Percentiles rank a stretch among this genome's conserved stretches.
Conservation (phyloP, 2,329 filamentous ascomycete genomes). For the Gyromitra esculenta region DNA sequence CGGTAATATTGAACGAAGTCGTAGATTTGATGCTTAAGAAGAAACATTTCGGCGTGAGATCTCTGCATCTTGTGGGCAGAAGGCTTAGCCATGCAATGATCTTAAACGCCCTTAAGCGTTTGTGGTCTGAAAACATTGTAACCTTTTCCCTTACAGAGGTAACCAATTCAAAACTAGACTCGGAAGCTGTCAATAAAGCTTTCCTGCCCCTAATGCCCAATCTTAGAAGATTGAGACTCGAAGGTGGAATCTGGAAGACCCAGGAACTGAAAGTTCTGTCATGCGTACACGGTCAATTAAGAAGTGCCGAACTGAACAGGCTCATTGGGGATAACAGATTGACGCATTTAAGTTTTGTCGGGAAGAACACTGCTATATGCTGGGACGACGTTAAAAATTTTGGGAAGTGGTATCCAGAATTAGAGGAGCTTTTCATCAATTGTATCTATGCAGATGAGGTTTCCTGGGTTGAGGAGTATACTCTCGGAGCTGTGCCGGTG, state of each 20-base stretch:
- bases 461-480: slow-evolving; percentile 42
- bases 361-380: slow-evolving; percentile 40
- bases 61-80: slow-evolving; percentile 46
- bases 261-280: slow-evolving; percentile 35
- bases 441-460: slow-evolving; percentile 38
- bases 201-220: slow-evolving; percentile 45
- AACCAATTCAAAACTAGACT: slow-evolving; percentile 39
- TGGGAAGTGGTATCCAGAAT: slow-evolving; percentile 49
- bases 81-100: slow-evolving; percentile 40
- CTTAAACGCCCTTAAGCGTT: slow-evolving; percentile 37
- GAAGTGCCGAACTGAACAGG: slow-evolving; percentile 28
- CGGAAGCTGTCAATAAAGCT: slow-evolving; percentile 27
- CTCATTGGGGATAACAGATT: slow-evolving; percentile 49
- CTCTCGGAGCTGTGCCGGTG: slow-evolving; percentile 21
- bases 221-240: slow-evolving; percentile 38
- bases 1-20: slow-evolving; percentile 13
- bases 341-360: slow-evolving; percentile 48
- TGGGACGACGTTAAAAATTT: slow-evolving; percentile 47
- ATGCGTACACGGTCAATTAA: slow-evolving; percentile 40
- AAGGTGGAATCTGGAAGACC: slow-evolving; percentile 32
- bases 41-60: slow-evolving; percentile 46
- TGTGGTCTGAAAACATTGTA: slow-evolving; percentile 45
- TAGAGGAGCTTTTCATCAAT: slow-evolving; percentile 47
- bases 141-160: slow-evolving; percentile 49
- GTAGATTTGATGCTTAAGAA: slow-evolving; percentile 43